phyloP scores from a whole-genome alignment of 108 stramenopile genomes.

The Pseudonitzschia pungens region DNA sequence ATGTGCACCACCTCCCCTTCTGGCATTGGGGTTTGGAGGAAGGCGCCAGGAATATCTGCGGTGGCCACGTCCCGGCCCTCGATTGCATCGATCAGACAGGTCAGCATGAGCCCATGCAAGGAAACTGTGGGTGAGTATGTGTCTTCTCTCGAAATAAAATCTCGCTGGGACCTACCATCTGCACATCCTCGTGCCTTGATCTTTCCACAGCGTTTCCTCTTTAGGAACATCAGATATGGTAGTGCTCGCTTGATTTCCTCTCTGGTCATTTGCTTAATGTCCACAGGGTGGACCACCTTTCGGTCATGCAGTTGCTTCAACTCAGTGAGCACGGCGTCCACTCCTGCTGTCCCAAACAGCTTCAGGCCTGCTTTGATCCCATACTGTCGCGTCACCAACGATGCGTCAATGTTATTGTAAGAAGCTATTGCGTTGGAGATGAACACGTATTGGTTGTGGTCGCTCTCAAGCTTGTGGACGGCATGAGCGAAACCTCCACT shows the following conservation, averaged over 20 bases:
- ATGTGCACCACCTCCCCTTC: neutral
- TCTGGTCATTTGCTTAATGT: neutral
- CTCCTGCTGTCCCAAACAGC: neutral
- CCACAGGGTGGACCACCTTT: neutral
- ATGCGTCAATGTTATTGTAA: neutral
- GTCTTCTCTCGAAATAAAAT: neutral
- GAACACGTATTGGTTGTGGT: neutral
- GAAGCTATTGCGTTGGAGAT: neutral
- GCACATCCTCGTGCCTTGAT: neutral
- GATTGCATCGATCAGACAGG: slow-evolving; percentile 31
- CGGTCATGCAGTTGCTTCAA: neutral
- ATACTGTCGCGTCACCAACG: neutral
- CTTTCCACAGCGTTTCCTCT: neutral
- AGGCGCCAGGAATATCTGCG: slow-evolving; percentile 42
- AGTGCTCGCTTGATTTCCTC: neutral
- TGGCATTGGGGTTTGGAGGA: slow-evolving; percentile 26
- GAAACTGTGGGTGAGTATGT: neutral
- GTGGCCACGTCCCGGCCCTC: slow-evolving; percentile 35
- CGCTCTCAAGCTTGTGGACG: neutral
- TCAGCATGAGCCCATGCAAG: neutral
- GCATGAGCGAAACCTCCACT: neutral
- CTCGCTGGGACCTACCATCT: neutral
- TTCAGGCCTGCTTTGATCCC: neutral
- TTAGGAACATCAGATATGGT: neutral
- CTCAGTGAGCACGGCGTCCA: neutral